Base-by-base conservation (phyloP, 208 protist species). In the Crithidia fasciculata region DNA sequence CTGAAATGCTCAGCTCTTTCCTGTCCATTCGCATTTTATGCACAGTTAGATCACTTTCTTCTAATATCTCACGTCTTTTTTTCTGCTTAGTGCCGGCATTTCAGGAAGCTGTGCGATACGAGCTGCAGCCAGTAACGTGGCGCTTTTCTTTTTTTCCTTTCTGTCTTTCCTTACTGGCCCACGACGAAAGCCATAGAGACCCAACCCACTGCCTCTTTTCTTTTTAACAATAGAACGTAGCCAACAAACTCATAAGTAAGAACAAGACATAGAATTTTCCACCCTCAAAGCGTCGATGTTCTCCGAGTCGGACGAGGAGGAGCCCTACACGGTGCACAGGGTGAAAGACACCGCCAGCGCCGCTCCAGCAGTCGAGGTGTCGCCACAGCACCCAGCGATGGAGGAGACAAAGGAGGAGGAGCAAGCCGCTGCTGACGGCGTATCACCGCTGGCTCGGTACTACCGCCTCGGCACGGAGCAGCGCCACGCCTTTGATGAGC, bases 401-500 rank as follows among this genome's bases (percentile, higher is more conserved):
- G 43, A 43, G 36, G 40, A 10, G 16, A 7, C 52, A 18, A 28
- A 28, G 28, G 57, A 63, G 3, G 8, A 16, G 6, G 15, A 18
- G 57, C 39, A 53, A 5, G 41, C 13, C 19, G 40, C 28, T n/a
- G 40, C 8, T n/a, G 13, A 36, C 36, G 36, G 36, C 8, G 56
- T 43, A 16, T 57, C 53, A 13, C 59, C 54, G 0, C 50, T 75
- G 5, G 61, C 68, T 10, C 69, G 58, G n/a, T 90, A 90, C 69
- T 85, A 87, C 74, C 77, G 73, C 13, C 75, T 94, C n/a, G 89
- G 89, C 6, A 89, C 89, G 0, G 57, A 66, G 72, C 84, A 94
- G 70, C 81, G 89, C 15, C 86, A 91, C 50, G 60, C 76, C 44
- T 69, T 83, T 39, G 89, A 94, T 53, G 78, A 85, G 61, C 64